Conservation (phyloP, 352 stramenopile genomes). For the Pythium graminicola region DNA sequence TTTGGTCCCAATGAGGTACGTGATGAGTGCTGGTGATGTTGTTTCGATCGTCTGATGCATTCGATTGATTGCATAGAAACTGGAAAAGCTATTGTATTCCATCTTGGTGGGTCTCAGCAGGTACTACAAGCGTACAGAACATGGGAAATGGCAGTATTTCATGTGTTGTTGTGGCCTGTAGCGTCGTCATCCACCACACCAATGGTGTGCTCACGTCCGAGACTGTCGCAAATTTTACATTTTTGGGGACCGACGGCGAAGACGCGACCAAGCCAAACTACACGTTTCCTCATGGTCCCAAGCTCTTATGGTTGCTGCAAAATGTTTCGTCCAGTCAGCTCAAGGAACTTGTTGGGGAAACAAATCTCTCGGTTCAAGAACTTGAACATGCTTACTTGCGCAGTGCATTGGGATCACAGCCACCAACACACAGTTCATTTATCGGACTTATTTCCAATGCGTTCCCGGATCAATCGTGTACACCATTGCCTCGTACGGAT, state of each 20-base stretch:
- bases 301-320: constrained; percentile 66
- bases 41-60: background rate
- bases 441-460: constrained; percentile 38
- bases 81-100: constrained; percentile 57
- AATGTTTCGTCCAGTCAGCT: constrained; percentile 53
- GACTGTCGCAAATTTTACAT: constrained; percentile 50
- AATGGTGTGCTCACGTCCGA: constrained; percentile 44
- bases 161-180: constrained; percentile 12
- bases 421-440: constrained; percentile 25
- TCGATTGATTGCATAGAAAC: constrained; percentile 22
- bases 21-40: background rate
- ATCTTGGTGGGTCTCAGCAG: constrained; percentile 62
- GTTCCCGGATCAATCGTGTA: constrained; percentile 57
- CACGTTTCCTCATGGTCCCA: constrained; percentile 61
- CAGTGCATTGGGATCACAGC: constrained; percentile 33
- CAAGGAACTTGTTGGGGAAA: constrained; percentile 55
- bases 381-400: constrained; percentile 56
- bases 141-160: background rate
- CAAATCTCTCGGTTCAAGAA: constrained; percentile 46
- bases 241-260: constrained; percentile 29
- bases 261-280: constrained; percentile 9
- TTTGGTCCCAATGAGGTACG: constrained; percentile 32
- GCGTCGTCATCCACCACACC: constrained; percentile 66
- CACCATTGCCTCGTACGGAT: constrained; percentile 34
- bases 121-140: constrained; percentile 14